Evolutionary conservation across 2,329 filamentous ascomycete species (phyloP).

Genomic region (Fusarium nisikadoi): DNA sequence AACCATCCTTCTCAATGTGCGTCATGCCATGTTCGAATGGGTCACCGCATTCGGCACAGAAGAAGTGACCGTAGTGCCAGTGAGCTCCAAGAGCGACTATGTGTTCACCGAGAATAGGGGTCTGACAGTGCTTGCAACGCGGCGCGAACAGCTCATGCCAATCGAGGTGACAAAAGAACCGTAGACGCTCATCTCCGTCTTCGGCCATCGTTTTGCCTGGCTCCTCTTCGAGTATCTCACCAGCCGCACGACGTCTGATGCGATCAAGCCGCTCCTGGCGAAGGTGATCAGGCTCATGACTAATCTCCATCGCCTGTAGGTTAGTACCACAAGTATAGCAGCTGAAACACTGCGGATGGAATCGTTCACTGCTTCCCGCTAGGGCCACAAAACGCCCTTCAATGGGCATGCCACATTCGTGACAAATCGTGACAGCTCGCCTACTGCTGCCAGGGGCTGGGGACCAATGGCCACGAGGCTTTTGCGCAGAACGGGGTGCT

Average conservation of each 20-base stretch:
- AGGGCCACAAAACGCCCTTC: conserved; percentile 90
- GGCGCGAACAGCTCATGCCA: conserved; percentile 96
- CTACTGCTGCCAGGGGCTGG: conserved; percentile 59
- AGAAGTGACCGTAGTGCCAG: conserved; percentile 98
- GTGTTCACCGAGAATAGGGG: conserved; percentile 94
- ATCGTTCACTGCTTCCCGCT: conserved; percentile 76
- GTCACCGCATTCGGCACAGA: conserved; percentile 98
- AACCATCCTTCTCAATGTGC: conserved; percentile 93
- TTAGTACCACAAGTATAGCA: conserved; percentile 89
- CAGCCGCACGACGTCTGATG: conserved; percentile 70
- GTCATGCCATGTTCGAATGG: conserved; percentile 81
- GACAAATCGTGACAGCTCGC: conserved; percentile 77
- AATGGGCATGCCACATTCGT: conserved; percentile 85
- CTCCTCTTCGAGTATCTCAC: conserved; percentile 69
- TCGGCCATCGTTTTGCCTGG: conserved; percentile 73
- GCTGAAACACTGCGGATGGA: conserved; percentile 92
- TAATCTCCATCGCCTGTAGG: conserved; percentile 96
- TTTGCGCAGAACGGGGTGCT: conserved; percentile 51
- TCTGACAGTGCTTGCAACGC: conserved; percentile 94
- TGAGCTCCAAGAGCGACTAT: conserved; percentile 93
- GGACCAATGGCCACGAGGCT: conserved; percentile 67
- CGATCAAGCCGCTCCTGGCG: conserved; percentile 78
- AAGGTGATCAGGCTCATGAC: conserved; percentile 83
- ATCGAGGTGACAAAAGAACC: conserved; percentile 98
- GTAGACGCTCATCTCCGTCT: conserved; percentile 77